Evolutionary conservation across 768 basidiomycete genomes (phyloP).

Genomic region (Stropharia rugosoannulata): DNA sequence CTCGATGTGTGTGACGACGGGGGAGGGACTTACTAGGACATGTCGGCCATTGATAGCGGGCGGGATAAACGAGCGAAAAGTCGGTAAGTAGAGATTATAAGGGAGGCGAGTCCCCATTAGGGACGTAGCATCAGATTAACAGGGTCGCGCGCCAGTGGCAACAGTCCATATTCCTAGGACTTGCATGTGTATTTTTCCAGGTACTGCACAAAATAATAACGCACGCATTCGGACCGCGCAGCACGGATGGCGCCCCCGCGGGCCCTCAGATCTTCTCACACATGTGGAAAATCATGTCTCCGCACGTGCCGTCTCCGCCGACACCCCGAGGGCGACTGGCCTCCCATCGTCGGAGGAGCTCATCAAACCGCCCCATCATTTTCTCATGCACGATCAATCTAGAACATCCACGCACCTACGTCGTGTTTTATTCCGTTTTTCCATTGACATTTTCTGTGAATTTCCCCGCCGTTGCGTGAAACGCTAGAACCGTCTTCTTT

Average conservation of each 20-base stretch:
- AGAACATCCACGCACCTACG: constrained; percentile 1
- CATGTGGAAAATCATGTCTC: constrained; percentile 28
- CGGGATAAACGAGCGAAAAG: constrained; percentile 31
- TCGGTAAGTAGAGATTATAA: constrained; percentile 50
- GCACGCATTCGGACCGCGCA: constrained; percentile 5
- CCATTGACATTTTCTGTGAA: not conserved
- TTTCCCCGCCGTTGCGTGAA: no score
- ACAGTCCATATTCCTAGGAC: constrained; percentile 38
- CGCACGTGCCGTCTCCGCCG: constrained; percentile 3
- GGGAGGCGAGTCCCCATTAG: constrained; percentile 40
- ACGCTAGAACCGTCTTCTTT: no score
- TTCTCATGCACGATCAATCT: constrained; percentile 9
- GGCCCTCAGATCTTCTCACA: constrained; percentile 22
- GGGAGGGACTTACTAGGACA: constrained; percentile 51
- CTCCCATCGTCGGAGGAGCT: constrained; percentile 6
- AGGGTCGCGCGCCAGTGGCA: constrained; percentile 59
- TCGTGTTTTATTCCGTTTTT: constrained; percentile 6
- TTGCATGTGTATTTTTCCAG: constrained; percentile 42
- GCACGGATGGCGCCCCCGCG: constrained; percentile 2
- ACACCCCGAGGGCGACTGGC: constrained; percentile 1
- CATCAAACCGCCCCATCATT: no score
- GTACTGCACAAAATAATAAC: constrained; percentile 19
- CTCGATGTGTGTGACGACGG: constrained; percentile 3
- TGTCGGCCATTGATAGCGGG: constrained; percentile 48
- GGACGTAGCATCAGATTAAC: constrained; percentile 67